Percentiles rank a stretch among this genome's conserved stretches.
phyloP scores from a whole-genome alignment of 306 rosid genomes.

The Begonia fuchsioides region DNA sequence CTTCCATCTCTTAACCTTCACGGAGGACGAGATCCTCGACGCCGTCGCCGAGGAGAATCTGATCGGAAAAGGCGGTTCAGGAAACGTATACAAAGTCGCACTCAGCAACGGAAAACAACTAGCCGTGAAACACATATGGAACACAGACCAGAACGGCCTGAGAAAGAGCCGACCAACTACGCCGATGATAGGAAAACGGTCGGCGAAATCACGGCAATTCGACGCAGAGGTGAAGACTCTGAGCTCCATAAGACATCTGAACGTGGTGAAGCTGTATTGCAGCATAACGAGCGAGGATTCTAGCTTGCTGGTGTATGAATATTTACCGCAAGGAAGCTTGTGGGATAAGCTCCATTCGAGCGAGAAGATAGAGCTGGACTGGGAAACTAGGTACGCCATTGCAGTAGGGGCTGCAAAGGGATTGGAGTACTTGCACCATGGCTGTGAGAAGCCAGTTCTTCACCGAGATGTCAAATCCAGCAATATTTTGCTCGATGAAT shows the following conservation, averaged over 20 bases:
- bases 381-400: slow-evolving; percentile 73
- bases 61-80: slow-evolving; percentile 83
- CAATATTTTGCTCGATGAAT: slow-evolving; percentile 77
- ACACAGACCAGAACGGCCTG: slow-evolving; percentile 15
- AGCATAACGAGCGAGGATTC: slow-evolving; percentile 89
- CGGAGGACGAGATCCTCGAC: slow-evolving; percentile 75
- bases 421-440: slow-evolving; percentile 83
- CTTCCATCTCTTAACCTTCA: slow-evolving; percentile 65
- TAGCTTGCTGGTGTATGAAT: slow-evolving; percentile 78
- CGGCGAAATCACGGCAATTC: slow-evolving; percentile 37
- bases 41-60: slow-evolving; percentile 72
- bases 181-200: slow-evolving; percentile 36
- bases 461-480: slow-evolving; percentile 91
- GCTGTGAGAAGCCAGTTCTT: slow-evolving; percentile 60
- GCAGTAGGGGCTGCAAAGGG: slow-evolving; percentile 85
- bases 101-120: slow-evolving; percentile 58
- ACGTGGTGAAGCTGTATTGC: slow-evolving; percentile 84
- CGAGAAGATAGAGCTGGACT: slow-evolving; percentile 67
- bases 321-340: slow-evolving; percentile 67
- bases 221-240: slow-evolving; percentile 70
- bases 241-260: slow-evolving; percentile 83
- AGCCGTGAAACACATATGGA: slow-evolving; percentile 94
- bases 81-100: slow-evolving; percentile 61
- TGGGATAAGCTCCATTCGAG: slow-evolving; percentile 73
- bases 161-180: slow-evolving; percentile 25